Evolutionary conservation across 192 early-diverging fungal genomes (phyloP).

Genomic region (Phlyctochytrium bullatum): DNA sequence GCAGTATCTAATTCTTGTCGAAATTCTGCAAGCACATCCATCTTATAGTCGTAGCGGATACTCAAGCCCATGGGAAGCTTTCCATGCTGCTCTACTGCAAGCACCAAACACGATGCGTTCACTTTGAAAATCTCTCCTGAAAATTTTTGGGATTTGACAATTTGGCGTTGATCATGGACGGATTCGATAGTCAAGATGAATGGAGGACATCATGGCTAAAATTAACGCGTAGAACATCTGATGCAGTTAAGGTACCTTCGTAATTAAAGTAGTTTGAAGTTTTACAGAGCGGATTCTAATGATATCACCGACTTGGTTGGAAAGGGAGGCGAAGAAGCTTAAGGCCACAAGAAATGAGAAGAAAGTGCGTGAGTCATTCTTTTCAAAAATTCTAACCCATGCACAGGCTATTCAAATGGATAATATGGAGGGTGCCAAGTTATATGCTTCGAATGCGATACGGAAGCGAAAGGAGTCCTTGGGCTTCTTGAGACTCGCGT

Average conservation of each 20-base stretch:
- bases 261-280: no score
- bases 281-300: no score
- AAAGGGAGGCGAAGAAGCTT: conserved; percentile 79
- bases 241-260: no score
- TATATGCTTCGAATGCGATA: conserved; percentile 94
- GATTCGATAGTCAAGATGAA: no score
- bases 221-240: no score
- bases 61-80: conserved; percentile 70
- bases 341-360: conserved; percentile 81
- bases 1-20: conserved; percentile 51
- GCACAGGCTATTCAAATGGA: conserved; percentile 84
- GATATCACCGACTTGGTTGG: conserved; percentile 85
- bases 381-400: not conserved
- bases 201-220: no score
- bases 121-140: no score
- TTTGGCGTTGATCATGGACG: no score
- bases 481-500: conserved; percentile 81
- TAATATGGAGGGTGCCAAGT: conserved; percentile 88
- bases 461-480: conserved; percentile 94
- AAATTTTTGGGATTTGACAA: no score
- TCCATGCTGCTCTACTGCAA: no score
- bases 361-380: conserved; percentile 54
- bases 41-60: conserved; percentile 77
- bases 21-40: conserved; percentile 55
- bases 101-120: no score